Evolutionary conservation across 306 rosid species (phyloP), one percentile per base, ranked within the genome.

Genomic region (Senna tora): DNA sequence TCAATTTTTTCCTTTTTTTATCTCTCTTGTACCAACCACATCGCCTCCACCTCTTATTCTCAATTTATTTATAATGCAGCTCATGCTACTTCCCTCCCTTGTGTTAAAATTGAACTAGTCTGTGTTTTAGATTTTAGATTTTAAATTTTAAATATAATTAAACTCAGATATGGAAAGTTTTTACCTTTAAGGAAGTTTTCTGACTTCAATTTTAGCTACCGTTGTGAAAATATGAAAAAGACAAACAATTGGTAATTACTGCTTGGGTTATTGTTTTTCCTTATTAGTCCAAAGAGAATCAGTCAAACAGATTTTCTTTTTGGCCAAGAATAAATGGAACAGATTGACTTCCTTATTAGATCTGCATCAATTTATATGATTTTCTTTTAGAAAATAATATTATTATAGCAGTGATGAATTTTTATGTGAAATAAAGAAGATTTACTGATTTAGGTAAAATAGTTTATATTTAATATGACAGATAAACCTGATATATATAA

Each of bases 261-360:
- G 39, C 39, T 36, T 36, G 39, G 7, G 5, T 36, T 36, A 5
- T 2, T 36, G 0, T 5, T 36, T 32, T 4, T 34, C 20, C 20
- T 16, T 15, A 33, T 15, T 59, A 34, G 28, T 33, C 34, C 46
- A 6, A 33, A 4, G 28, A 59, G 15, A 59, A 59, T 59, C 65
- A 33, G n/a, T 8, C 8, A 1, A 34, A 16, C 65, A 59, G 65
- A 34, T n/a, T 59, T 36, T 36, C 39, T 36, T 36, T 36, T 36
- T 36, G 39, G 39, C 39, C 8, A 36, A 7, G 8, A 36, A 36
- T 59, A 45, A 33, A 33, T 8, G 8, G 0, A 34, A 16, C 65
- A 59, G 65, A 34, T n/a, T 59, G 65, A n/a, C 65, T 59, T 22
- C 21, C 36, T 21, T 16, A 16, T 59, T n/a, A n/a, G n/a, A n/a